phyloP scores from a whole-genome alignment of 768 basidiomycete species.

The Trichaptum fuscoviolaceum region DNA sequence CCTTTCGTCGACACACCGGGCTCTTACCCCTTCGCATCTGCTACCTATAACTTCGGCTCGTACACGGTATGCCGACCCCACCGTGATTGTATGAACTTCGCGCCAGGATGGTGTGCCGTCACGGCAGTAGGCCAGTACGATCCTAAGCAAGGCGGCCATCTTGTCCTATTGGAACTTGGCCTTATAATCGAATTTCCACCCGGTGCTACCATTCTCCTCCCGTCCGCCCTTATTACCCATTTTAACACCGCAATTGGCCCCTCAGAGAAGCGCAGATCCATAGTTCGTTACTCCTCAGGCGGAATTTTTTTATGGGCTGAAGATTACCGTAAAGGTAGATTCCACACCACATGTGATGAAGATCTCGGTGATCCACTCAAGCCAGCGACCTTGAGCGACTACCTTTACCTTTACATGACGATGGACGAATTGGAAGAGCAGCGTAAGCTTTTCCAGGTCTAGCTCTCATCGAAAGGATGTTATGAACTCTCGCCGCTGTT shows the following conservation, averaged over 20 bases:
- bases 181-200: constrained; percentile 20
- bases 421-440: no score
- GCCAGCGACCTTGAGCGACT: no score
- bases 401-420: no score
- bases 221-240: constrained; percentile 17
- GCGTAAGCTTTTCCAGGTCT: no score
- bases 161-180: constrained; percentile 14
- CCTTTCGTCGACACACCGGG: no score
- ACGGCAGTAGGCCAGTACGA: constrained; percentile 15
- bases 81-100: constrained; percentile 8
- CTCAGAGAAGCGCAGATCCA: constrained; percentile 8
- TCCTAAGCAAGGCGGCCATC: constrained; percentile 13
- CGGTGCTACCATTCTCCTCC: constrained; percentile 16
- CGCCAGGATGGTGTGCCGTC: constrained; percentile 13
- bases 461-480: no score
- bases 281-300: constrained; percentile 18
- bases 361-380: no score
- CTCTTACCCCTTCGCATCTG: constrained; percentile 1
- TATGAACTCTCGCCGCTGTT: no score
- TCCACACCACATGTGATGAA: no score
- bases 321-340: no score
- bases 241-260: constrained; percentile 13
- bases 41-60: constrained; percentile 10
- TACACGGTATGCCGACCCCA: constrained; percentile 7
- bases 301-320: constrained; percentile 11